Evolutionary conservation across 2,329 filamentous ascomycete genomes (phyloP).

Genomic region (Colletotrichum incanum): DNA sequence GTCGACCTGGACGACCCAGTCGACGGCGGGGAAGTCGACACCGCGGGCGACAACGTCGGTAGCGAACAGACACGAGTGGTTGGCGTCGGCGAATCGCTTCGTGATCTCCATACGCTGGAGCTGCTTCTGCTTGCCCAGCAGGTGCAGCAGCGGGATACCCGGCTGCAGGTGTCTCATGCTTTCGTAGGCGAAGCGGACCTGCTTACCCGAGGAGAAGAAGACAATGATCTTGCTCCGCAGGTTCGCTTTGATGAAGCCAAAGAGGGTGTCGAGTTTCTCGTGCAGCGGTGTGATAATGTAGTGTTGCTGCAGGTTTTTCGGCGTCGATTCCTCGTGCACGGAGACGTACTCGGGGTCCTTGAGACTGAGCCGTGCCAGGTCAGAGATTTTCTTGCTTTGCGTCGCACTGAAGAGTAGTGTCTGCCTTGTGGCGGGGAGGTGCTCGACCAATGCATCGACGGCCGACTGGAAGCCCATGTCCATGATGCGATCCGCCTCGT

Average conservation of each 20-base stretch:
- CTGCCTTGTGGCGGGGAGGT: slow-evolving; percentile 87
- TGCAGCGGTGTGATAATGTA: slow-evolving; percentile 89
- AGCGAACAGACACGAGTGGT: slow-evolving; percentile 90
- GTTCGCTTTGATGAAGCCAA: slow-evolving; percentile 91
- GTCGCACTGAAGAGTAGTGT: slow-evolving; percentile 97
- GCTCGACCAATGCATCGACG: slow-evolving; percentile 93
- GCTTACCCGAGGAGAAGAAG: slow-evolving; percentile 95
- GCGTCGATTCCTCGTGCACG: slow-evolving; percentile 92
- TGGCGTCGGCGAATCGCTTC: slow-evolving; percentile 83
- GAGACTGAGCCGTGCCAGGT: slow-evolving; percentile 89
- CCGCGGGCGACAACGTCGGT: slow-evolving; percentile 96
- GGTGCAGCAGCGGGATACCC: slow-evolving; percentile 91
- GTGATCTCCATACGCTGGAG: slow-evolving; percentile 90
- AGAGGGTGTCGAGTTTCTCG: slow-evolving; percentile 93
- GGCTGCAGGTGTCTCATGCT: slow-evolving; percentile 93
- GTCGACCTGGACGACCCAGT: slow-evolving; percentile 99
- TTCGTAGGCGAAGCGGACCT: slow-evolving; percentile 96
- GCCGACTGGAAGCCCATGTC: slow-evolving; percentile 96
- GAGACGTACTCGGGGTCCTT: slow-evolving; percentile 95
- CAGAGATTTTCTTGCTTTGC: slow-evolving; percentile 94
- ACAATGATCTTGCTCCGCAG: slow-evolving; percentile 96
- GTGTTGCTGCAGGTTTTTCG: slow-evolving; percentile 87
- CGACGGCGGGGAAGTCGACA: slow-evolving; percentile 95
- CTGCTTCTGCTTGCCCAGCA: slow-evolving; percentile 96
- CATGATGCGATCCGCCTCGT: slow-evolving; percentile 96